phyloP scores from a whole-genome alignment of 23 red algal species.

The Gracilariopsis chorda region DNA sequence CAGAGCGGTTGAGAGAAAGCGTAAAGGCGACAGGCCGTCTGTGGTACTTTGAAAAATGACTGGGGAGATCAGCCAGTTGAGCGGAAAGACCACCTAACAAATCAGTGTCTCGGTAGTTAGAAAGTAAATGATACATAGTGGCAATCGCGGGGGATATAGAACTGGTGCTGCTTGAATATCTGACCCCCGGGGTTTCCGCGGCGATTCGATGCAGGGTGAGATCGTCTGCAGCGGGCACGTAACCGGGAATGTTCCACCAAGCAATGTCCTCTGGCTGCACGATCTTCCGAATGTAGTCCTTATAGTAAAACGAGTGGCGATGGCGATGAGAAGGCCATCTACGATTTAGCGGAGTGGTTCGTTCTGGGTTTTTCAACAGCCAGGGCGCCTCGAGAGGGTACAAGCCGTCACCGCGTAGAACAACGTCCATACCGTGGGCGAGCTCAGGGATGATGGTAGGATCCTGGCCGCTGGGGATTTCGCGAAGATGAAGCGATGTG shows the following conservation, averaged over 20 bases:
- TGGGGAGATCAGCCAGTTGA: slow-evolving; percentile 47
- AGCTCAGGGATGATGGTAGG: slow-evolving; percentile 39
- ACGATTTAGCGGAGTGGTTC: not conserved
- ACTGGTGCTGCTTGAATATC: slow-evolving; percentile 70
- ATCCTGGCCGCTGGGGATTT: not conserved
- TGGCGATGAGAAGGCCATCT: not conserved
- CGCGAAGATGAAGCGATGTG: not conserved
- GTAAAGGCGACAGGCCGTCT: slow-evolving; percentile 65
- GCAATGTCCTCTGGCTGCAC: slow-evolving; percentile 63
- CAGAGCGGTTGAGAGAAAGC: slow-evolving; percentile 1
- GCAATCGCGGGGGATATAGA: slow-evolving; percentile 71
- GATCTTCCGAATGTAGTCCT: slow-evolving; percentile 11
- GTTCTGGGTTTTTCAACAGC: not conserved
- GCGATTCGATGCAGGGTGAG: slow-evolving; percentile 61
- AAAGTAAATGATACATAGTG: slow-evolving; percentile 76
- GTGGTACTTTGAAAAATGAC: slow-evolving; percentile 62
- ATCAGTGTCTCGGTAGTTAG: slow-evolving; percentile 67
- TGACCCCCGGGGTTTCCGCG: not conserved
- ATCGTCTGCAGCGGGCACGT: slow-evolving; percentile 71
- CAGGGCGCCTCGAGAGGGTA: slow-evolving; percentile 57
- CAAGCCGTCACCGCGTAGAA: slow-evolving; percentile 64
- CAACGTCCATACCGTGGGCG: slow-evolving; percentile 60
- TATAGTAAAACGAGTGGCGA: slow-evolving; percentile 6
- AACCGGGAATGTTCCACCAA: slow-evolving; percentile 70
- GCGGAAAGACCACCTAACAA: slow-evolving; percentile 64